Base-by-base conservation (phyloP, 2,329 filamentous ascomycete genomes). In the Exophiala spinifera region DNA sequence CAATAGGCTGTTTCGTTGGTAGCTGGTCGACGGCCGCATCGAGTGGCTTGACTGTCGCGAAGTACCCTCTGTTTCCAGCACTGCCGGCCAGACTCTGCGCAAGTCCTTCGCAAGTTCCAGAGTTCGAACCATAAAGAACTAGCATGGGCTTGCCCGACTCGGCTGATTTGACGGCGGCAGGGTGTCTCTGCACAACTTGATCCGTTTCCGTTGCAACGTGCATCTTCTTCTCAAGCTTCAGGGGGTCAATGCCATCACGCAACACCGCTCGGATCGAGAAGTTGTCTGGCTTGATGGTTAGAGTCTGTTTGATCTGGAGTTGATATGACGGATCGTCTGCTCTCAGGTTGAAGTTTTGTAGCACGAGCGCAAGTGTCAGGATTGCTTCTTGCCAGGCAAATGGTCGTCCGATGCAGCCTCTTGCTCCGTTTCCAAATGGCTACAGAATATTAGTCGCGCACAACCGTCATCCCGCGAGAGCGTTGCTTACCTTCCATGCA, bases 331-430 rank as follows among this genome's bases (percentile, higher is more conserved):
- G 79, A 57, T 90, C 80, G 36, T 80, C 79, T 51, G 84, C 68
- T 46, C 76, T 74, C 55, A 90, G 82, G 61, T 88, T 80, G 71
- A 90, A 89, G 63, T 85, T 87, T 63, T 89, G 86, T 53, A 90
- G 73, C 11, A 89, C 66, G 62, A 87, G 77, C 0, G 83, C 81
- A 61, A 84, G 74, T 7, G 79, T 77, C 1, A 89, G 70, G 4
- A 86, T 66, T 1, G 80, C 77, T 69, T 91, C 88, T 65, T 91
- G 87, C 84, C 84, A 87, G 1, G 87, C 86, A 66, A 91, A 91
- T 0, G 82, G 77, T 1, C 86, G 75, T 3, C 88, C 88, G 56
- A 91, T 90, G 62, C 87, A 91, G 1, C 75, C 84, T 49, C 88
- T 74, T 59, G 79, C 76, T 1, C 87, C 87, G 54, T 87, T 87